These are phyloP conservation scores for Delitschia confertaspora DNA, from an alignment of 495 filamentous ascomycete genomes.

Conservation along the genomic window DNA sequence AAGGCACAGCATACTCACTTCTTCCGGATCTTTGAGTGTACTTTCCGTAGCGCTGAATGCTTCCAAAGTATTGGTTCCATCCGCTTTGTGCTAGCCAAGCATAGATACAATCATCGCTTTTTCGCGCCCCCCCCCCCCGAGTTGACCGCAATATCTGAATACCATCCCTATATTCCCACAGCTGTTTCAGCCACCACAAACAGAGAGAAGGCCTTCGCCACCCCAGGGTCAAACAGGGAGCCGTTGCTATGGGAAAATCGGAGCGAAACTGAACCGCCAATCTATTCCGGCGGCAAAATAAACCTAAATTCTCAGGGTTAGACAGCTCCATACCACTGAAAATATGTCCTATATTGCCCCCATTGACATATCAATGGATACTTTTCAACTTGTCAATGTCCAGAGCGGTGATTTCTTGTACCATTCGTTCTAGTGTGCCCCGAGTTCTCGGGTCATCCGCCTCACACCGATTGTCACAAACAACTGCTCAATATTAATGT, in stretches of 20 bases:
- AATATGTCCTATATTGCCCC: constrained; percentile 12
- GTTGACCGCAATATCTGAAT: constrained; percentile 32
- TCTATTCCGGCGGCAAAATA: constrained; percentile 27
- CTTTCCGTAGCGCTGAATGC: constrained; percentile 26
- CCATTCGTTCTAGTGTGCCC: neutral
- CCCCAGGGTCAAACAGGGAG: constrained; percentile 31
- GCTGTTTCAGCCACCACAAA: constrained; percentile 30
- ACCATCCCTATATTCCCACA: constrained; percentile 29
- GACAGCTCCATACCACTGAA: constrained; percentile 21
- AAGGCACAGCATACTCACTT: constrained; percentile 32
- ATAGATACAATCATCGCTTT: constrained; percentile 30
- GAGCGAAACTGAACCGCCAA: constrained; percentile 29
- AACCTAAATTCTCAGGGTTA: constrained; percentile 27
- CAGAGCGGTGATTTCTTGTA: constrained; percentile 2
- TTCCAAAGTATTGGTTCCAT: constrained; percentile 32
- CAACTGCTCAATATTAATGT: constrained; percentile 12
- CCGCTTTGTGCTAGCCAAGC: constrained; percentile 23
- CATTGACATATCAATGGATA: constrained; percentile 12
- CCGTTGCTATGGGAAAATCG: constrained; percentile 27
- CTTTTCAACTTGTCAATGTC: constrained; percentile 15
- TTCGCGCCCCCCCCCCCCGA: constrained; percentile 21
- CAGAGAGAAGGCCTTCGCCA: constrained; percentile 28
- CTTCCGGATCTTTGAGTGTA: constrained; percentile 27
- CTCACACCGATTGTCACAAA: constrained; percentile 15
- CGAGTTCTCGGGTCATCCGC: neutral